Evolutionary conservation across 495 filamentous ascomycete genomes (phyloP), one percentile per base, ranked within the genome.

Genomic region (Lepraria neglecta): DNA sequence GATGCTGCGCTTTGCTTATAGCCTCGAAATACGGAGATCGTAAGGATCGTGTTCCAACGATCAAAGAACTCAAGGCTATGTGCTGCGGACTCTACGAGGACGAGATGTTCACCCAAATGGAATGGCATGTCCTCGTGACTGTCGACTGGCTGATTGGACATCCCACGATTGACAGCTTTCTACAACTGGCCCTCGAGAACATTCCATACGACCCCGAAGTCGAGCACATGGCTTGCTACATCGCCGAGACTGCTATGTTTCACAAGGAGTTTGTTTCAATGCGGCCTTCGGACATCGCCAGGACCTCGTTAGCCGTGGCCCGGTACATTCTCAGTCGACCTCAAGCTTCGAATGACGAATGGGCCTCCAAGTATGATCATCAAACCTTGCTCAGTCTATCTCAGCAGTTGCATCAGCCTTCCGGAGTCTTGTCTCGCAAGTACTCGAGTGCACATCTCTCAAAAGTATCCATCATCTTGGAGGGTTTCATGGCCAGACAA

Each of bases 91-190:
- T 97, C 28, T 99, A 99, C 72, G 94, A 99, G 71, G 92, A 96
- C 15, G 94, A 96, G 71, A 97, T 99, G 94, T 99, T 99, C 76
- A 92, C 89, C 17, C 94, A 99, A 75, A 97, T 99, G 95, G 94
- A 99, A 73, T 97, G 95, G 92, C 94, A 99, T 73, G 94, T 99
- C 11, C 80, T 99, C 66, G 91, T 95, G 75, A 97, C 94, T n/a
- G 80, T 99, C 62, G 87, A 89, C 63, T 99, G 95, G 95, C 84
- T 86, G 66, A 87, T 99, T 65, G 94, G 94, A 45, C 92, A 96
- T 77, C 91, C 94, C 1, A 97, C 94, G 35, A 88, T 96, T 58
- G 92, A 97, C 71, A 87, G 82, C 69, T 99, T 97, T 75, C 80
- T 96, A 45, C 86, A 95, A 65, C 71, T 96, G 61, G 77, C 79